phyloP scores from a whole-genome alignment of 441 rosid genomes.

The Kokia cookei region DNA sequence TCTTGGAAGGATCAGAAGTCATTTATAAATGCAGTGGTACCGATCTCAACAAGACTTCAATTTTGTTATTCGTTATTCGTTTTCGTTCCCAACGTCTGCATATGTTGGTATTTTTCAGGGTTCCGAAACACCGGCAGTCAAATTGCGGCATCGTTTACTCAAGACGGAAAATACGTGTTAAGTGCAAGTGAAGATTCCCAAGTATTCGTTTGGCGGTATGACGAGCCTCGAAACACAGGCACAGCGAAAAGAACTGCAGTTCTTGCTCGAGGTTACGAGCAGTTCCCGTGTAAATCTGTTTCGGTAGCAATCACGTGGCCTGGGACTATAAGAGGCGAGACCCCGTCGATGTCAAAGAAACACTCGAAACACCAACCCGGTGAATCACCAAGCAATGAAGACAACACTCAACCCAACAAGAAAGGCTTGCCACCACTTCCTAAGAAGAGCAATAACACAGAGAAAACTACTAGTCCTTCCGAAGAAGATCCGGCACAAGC shows the following conservation, averaged over 20 bases:
- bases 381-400: constrained; percentile 24
- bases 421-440: constrained; percentile 78
- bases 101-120: constrained; percentile 34
- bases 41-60: not conserved
- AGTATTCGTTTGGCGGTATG: constrained; percentile 67
- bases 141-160: constrained; percentile 77
- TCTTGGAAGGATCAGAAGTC: constrained; percentile 63
- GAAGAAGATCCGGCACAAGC: constrained; percentile 44
- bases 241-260: constrained; percentile 35
- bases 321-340: constrained; percentile 62
- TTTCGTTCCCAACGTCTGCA: not conserved
- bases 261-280: constrained; percentile 47
- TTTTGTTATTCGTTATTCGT: not conserved
- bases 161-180: constrained; percentile 59
- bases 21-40: constrained; percentile 72
- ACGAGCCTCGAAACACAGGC: constrained; percentile 27
- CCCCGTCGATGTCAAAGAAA: constrained; percentile 53
- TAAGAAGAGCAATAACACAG: constrained; percentile 40
- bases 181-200: constrained; percentile 87
- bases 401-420: constrained; percentile 44
- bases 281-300: constrained; percentile 69
- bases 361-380: constrained; percentile 37
- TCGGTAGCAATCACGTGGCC: constrained; percentile 88
- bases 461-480: constrained; percentile 17
- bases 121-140: constrained; percentile 78